Evolutionary conservation across 352 stramenopile genomes (phyloP).

Genomic region (Phytophthora hybrid): DNA sequence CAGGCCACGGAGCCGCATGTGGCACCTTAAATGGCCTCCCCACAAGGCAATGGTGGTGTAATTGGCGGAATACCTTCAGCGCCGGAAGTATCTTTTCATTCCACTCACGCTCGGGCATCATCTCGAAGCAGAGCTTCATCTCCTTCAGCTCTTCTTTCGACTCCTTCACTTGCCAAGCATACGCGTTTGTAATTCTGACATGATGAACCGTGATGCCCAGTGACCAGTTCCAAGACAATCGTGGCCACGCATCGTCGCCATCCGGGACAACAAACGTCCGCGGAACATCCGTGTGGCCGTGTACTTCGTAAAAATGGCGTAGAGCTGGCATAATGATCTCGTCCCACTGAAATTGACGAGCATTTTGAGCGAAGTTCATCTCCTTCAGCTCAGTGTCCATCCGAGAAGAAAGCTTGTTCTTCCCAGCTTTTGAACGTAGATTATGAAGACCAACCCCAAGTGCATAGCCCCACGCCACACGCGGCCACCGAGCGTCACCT

Average conservation of each 20-base stretch:
- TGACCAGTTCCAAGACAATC: not conserved
- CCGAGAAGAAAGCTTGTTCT: not conserved
- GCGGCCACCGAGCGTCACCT: not conserved
- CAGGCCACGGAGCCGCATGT: not conserved
- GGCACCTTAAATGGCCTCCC: not conserved
- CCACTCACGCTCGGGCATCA: not conserved
- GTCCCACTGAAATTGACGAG: not conserved
- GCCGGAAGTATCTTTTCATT: not conserved
- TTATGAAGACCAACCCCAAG: not conserved
- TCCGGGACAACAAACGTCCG: not conserved
- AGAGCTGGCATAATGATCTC: not conserved
- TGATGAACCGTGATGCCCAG: not conserved
- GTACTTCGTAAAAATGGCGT: not conserved
- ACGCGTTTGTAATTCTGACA: not conserved
- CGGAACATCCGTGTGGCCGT: not conserved
- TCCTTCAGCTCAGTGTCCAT: not conserved
- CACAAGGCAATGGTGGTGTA: not conserved
- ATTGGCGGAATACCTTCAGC: not conserved
- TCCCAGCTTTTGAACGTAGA: not conserved
- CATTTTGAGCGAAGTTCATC: not conserved
- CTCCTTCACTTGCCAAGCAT: not conserved
- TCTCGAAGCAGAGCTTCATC: not conserved
- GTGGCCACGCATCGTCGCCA: not conserved
- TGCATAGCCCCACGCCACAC: not conserved
- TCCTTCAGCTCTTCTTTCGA: not conserved